These are phyloP conservation scores for Vitis cinerea DNA, from an alignment of 164 flowering plant genomes.

Conservation along the genomic window DNA sequence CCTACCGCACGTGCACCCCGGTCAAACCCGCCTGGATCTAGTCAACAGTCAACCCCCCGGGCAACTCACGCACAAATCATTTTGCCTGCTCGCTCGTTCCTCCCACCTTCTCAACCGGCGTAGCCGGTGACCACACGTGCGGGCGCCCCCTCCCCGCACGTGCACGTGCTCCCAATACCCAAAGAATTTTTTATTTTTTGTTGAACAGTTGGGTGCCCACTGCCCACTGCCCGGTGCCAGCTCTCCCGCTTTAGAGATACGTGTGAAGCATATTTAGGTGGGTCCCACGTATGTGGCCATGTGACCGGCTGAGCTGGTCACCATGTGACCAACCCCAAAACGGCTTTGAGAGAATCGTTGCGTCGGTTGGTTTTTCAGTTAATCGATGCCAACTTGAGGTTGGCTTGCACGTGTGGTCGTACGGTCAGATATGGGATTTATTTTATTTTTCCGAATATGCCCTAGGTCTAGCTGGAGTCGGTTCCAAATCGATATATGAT, in stretches of 20 bases:
- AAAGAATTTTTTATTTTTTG: too few species aligned
- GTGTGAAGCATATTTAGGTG: not conserved
- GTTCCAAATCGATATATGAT: too few species aligned
- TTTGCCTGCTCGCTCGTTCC: slow-evolving; percentile 8
- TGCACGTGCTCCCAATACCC: not conserved
- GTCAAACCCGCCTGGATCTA: slow-evolving; percentile 35
- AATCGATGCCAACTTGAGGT: slow-evolving; percentile 8
- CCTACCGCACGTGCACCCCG: slow-evolving; percentile 27
- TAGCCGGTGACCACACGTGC: slow-evolving; percentile 18
- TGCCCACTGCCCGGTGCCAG: slow-evolving; percentile 3
- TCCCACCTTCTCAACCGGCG: slow-evolving; percentile 15
- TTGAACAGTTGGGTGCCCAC: too few species aligned
- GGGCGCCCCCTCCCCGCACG: slow-evolving; percentile 11
- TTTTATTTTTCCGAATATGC: too few species aligned
- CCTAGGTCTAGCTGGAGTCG: too few species aligned
- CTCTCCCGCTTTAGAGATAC: slow-evolving; percentile 4
- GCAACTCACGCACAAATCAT: slow-evolving; percentile 13
- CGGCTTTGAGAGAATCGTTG: slow-evolving; percentile 12
- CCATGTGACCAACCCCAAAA: slow-evolving; percentile 30
- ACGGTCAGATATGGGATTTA: not conserved
- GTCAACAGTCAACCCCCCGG: slow-evolving; percentile 32
- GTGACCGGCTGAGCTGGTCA: slow-evolving; percentile 45
- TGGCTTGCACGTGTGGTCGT: slow-evolving; percentile 25
- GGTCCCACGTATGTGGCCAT: slow-evolving; percentile 28
- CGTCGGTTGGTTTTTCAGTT: slow-evolving; percentile 15